Conservation (phyloP, 331 rosid genomes). For the Telfairia occidentalis region DNA sequence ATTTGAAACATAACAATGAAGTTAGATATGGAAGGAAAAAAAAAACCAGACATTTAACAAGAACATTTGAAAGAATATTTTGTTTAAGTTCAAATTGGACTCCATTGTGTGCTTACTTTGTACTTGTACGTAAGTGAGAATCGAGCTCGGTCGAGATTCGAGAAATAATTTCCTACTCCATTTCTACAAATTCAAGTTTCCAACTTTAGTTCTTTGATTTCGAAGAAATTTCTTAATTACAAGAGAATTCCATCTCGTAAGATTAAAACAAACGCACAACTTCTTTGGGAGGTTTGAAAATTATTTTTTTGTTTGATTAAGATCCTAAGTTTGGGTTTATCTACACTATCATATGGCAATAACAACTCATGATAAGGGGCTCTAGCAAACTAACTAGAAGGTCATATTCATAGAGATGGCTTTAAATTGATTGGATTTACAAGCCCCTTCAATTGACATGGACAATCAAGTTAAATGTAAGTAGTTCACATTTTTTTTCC, state of each 20-base stretch:
- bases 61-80: neutral
- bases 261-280: too few species aligned
- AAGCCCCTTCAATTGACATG: neutral
- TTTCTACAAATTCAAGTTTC: too few species aligned
- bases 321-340: neutral
- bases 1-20: neutral
- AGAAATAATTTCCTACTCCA: too few species aligned
- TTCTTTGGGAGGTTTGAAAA: neutral
- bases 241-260: too few species aligned
- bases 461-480: conserved; percentile 6
- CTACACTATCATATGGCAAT: neutral
- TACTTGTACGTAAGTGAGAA: too few species aligned
- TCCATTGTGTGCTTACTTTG: neutral
- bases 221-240: too few species aligned
- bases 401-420: neutral
- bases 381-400: neutral
- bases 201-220: too few species aligned
- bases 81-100: neutral
- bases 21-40: neutral
- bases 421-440: neutral
- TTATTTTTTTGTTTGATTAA: neutral
- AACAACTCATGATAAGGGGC: neutral
- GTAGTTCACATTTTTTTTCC: conserved; percentile 13
- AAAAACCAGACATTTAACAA: neutral
- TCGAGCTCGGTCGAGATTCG: too few species aligned